Base-by-base conservation (phyloP, 768 basidiomycete species). In the Boletus sp. region DNA sequence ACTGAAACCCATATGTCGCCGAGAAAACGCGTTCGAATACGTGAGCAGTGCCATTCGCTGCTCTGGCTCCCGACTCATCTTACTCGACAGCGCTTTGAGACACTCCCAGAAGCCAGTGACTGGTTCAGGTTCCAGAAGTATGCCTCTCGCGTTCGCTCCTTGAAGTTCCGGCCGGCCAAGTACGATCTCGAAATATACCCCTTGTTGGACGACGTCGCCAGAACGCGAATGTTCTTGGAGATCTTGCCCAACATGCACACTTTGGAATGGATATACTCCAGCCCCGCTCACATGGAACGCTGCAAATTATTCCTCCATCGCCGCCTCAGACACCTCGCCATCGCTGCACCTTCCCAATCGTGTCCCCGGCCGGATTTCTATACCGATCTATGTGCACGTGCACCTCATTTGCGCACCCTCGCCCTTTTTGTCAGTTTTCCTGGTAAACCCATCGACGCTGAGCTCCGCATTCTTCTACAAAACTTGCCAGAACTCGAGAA, bases 71-170 rank as follows among this genome's bases (percentile, higher is more conserved):
- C 32, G 4, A 33, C 57, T 52, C 27, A 65, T 30, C 10, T 29
- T 27, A 8, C 29, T 13, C 40, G 4, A 30, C 54, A 83, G 81
- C 63, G 51, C 43, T 83, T 83, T 57, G 62, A 65, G 13, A 69
- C 68, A 6, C 64, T 68, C 7, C 80, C 75, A 29, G 71, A 77
- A 27, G 67, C 78, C 13, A 71, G 61, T 14, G 81, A 83, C 69
- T 87, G 85, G 85, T 65, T 64, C 21, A 70, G 77, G 32, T 83
- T 85, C 60, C 73, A 79, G 52, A 76, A 73, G 41, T 87, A 85
- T 56, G 76, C 74, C n/a, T 61, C 68, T 17, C 78, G 80, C 43
- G 76, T 84, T 19, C 75, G 82, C 13, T 66, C 60, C 4, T 51
- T 84, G 27, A 61, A 54, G 41, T 63, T 63, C 48, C 37, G 27